These are phyloP conservation scores for Apiotrichum sp. DNA, from an alignment of 1,284 basidiomycete species.

Conservation along the genomic window DNA sequence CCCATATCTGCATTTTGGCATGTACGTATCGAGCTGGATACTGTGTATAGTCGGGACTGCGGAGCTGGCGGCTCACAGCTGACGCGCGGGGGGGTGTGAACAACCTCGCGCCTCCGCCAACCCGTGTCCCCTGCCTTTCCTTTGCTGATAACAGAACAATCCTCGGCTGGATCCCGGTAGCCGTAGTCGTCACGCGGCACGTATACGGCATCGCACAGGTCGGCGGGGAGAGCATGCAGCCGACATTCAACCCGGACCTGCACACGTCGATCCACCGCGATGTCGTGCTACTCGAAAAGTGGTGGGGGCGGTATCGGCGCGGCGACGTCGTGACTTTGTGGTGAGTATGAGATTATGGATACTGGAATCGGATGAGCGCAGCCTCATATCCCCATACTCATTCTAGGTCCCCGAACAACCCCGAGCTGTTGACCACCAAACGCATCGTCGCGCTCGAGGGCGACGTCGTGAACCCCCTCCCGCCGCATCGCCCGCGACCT, in stretches of 20 bases:
- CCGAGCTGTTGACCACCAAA: slow-evolving; percentile 50
- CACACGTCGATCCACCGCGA: slow-evolving; percentile 45
- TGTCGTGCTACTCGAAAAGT: slow-evolving; percentile 51
- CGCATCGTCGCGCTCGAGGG: slow-evolving; percentile 53
- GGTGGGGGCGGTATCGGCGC: slow-evolving; percentile 37
- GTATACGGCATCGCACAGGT: slow-evolving; percentile 49
- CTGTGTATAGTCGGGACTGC: no score
- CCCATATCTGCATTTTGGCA: not conserved
- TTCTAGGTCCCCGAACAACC: slow-evolving; percentile 49
- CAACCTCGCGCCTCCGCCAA: no score
- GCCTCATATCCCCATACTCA: no score
- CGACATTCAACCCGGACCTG: slow-evolving; percentile 49
- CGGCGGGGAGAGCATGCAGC: slow-evolving; percentile 50
- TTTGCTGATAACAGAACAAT: slow-evolving; percentile 5
- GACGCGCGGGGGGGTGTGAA: no score
- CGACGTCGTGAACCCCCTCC: slow-evolving; percentile 49
- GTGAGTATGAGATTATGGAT: slow-evolving; percentile 22
- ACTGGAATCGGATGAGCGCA: no score
- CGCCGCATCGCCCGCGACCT: slow-evolving; percentile 41
- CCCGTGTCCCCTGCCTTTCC: no score
- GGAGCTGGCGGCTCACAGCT: no score
- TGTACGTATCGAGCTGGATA: not conserved
- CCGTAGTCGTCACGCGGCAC: slow-evolving; percentile 49
- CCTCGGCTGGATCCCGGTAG: slow-evolving; percentile 52
- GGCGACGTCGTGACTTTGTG: slow-evolving; percentile 53